phyloP scores from a whole-genome alignment of 2,329 filamentous ascomycete genomes.

The Botrytis aclada region DNA sequence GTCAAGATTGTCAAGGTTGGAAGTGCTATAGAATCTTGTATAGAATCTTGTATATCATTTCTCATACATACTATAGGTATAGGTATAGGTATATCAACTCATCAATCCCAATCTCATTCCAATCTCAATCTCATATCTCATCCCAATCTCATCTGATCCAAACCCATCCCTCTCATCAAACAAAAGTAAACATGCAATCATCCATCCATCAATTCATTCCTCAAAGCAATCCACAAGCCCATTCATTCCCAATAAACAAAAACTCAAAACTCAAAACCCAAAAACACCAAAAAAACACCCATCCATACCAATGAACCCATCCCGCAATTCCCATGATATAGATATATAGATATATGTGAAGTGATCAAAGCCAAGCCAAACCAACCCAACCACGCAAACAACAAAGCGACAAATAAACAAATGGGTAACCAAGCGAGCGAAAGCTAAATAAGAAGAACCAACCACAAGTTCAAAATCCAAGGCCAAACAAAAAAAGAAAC shows the following conservation, averaged over 20 bases:
- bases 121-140: neutral
- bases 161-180: neutral
- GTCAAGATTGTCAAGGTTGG: too few species aligned
- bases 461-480: neutral
- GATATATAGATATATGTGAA: neutral
- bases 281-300: neutral
- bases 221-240: neutral
- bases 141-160: neutral
- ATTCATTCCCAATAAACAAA: accelerated
- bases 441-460: neutral
- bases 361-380: neutral
- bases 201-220: neutral
- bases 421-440: neutral
- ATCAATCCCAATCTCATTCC: neutral
- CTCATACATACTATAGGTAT: neutral
- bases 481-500: neutral
- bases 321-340: neutral
- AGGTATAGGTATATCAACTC: neutral
- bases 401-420: neutral
- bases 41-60: neutral
- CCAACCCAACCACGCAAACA: neutral
- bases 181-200: neutral
- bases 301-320: neutral
- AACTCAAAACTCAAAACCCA: too few species aligned
- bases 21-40: too few species aligned